These are phyloP conservation scores for Aspergillus spinulosporus DNA, from an alignment of 2,329 filamentous ascomycete species.

Conservation along the genomic window DNA sequence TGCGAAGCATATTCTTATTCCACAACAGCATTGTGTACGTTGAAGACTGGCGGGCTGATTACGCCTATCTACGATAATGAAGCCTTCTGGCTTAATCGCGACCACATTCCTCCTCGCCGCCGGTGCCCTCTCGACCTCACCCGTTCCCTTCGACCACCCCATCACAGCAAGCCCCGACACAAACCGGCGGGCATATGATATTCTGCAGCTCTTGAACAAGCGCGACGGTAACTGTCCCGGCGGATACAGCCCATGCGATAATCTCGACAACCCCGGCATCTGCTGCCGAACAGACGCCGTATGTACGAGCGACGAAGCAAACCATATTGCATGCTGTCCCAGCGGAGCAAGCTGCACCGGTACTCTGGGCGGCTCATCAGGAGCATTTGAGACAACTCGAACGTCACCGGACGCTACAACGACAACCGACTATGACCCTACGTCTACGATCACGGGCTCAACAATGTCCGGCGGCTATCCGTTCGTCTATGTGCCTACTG, in stretches of 20 bases:
- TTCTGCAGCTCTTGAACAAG: conserved; percentile 36
- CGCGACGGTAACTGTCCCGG: conserved; percentile 49
- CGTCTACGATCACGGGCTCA: conserved; percentile 33
- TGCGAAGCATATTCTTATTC: not conserved
- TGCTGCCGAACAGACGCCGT: conserved; percentile 57
- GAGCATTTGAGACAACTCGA: conserved; percentile 38
- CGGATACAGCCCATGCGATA: conserved; percentile 55
- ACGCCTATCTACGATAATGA: conserved; percentile 33
- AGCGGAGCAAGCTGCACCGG: conserved; percentile 60
- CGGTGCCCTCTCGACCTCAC: conserved; percentile 31
- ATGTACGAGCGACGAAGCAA: conserved; percentile 57
- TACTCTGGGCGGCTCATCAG: conserved; percentile 42
- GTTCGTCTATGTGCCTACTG: conserved; percentile 55
- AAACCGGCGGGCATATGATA: conserved; percentile 30
- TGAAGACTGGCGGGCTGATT: conserved; percentile 13
- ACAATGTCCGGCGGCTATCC: conserved; percentile 55
- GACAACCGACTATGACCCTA: conserved; percentile 20
- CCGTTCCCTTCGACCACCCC: conserved; percentile 33
- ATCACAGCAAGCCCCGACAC: conserved; percentile 20
- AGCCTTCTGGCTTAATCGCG: conserved; percentile 33
- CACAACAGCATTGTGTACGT: not conserved
- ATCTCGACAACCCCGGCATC: conserved; percentile 53
- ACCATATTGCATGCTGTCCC: conserved; percentile 64
- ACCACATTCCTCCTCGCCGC: conserved; percentile 35
- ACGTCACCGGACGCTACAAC: conserved; percentile 31